Conservation (phyloP, 768 basidiomycete species). For the Russula griseocarnosa region DNA sequence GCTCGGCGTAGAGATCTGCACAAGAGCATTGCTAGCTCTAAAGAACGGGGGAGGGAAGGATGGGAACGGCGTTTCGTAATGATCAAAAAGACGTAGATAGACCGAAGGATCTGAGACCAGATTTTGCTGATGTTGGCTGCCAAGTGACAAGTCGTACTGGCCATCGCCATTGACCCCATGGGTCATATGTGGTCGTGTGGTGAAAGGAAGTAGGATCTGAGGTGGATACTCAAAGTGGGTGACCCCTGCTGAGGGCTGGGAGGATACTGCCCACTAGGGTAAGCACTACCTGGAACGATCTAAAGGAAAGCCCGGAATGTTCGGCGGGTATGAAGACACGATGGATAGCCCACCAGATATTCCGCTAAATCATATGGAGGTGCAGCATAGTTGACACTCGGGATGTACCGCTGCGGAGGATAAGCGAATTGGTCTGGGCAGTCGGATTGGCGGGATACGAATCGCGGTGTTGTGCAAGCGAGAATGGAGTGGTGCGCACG, state of each 20-base stretch:
- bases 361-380: slow-evolving; percentile 24
- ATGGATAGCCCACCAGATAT: slow-evolving; percentile 17
- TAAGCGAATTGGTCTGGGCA: slow-evolving; percentile 13
- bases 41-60: slow-evolving; percentile 16
- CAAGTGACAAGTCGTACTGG: background rate
- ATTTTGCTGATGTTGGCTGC: slow-evolving; percentile 12
- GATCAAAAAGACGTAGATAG: slow-evolving; percentile 2
- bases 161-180: slow-evolving; percentile 1
- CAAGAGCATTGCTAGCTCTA: slow-evolving; percentile 24
- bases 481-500: slow-evolving; percentile 1
- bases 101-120: slow-evolving; percentile 2
- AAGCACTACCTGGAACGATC: background rate
- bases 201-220: slow-evolving; percentile 13
- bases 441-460: slow-evolving; percentile 3
- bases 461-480: slow-evolving; percentile 2
- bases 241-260: background rate
- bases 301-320: slow-evolving; percentile 2
- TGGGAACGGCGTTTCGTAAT: background rate
- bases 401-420: background rate
- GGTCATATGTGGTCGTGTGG: slow-evolving; percentile 3
- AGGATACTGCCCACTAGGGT: slow-evolving; percentile 8
- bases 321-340: background rate
- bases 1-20: slow-evolving; percentile 15
- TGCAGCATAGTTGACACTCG: slow-evolving; percentile 11
- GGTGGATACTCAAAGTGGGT: slow-evolving; percentile 11